Evolutionary conservation across 805 yeast genomes (phyloP).

Genomic region (Ogataea paraovalis): DNA sequence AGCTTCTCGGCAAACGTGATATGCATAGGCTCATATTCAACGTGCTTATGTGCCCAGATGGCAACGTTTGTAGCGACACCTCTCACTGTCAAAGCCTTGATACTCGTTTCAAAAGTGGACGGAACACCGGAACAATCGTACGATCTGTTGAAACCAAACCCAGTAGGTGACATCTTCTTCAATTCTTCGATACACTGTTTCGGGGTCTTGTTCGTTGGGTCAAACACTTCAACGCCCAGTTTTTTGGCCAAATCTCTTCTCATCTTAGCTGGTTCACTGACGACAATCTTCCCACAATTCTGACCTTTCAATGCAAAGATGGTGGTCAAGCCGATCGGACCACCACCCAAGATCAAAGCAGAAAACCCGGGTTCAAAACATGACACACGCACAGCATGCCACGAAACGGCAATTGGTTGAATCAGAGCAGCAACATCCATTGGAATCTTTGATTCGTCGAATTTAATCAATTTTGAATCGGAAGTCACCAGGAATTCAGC

Average conservation of each 20-base stretch:
- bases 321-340: slow-evolving; percentile 59
- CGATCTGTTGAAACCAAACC: slow-evolving; percentile 46
- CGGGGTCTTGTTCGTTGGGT: slow-evolving; percentile 28
- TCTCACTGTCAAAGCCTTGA: slow-evolving; percentile 37
- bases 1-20: slow-evolving; percentile 39
- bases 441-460: slow-evolving; percentile 35
- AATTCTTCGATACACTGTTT: slow-evolving; percentile 32
- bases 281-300: slow-evolving; percentile 46
- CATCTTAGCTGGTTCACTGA: slow-evolving; percentile 55
- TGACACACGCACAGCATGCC: slow-evolving; percentile 54
- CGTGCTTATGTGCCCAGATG: slow-evolving; percentile 45
- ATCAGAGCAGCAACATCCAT: slow-evolving; percentile 53
- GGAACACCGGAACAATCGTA: slow-evolving; percentile 54
- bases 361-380: slow-evolving; percentile 39
- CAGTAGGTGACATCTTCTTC: slow-evolving; percentile 34
- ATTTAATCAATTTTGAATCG: slow-evolving; percentile 36
- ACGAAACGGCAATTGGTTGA: slow-evolving; percentile 54
- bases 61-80: slow-evolving; percentile 47
- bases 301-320: slow-evolving; percentile 49
- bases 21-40: slow-evolving; percentile 43
- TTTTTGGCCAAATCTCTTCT: slow-evolving; percentile 55
- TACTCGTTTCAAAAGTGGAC: slow-evolving; percentile 39
- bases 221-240: slow-evolving; percentile 39
- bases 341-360: slow-evolving; percentile 53
- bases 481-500: slow-evolving; percentile 43